Base-by-base conservation (phyloP, 2,329 filamentous ascomycete genomes). In the Aspergillus puulaauensis region DNA sequence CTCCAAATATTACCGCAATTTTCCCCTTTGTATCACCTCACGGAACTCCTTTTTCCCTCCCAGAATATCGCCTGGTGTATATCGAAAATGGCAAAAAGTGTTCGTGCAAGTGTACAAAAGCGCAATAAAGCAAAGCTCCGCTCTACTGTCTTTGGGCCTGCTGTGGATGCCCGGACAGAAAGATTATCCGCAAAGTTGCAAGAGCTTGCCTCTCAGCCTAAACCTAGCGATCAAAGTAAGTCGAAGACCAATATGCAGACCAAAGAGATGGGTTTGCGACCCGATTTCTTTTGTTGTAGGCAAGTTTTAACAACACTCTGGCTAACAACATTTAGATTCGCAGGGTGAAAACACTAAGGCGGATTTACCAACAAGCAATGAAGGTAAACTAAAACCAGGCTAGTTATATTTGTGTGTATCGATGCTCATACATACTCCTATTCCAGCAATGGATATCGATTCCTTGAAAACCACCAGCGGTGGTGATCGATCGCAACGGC, bases 151-250 rank as follows among this genome's bases (percentile, higher is more conserved):
- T 97, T 96, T 76, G 90, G 89, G 1, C 93, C 93, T 15, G 86
- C 87, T 55, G 91, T 93, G 74, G 80, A 83, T 67, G 92, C 90
- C 46, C 86, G 93, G 66, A 88, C 87, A 53, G 88, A 93, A 75
- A 88, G 93, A 64, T 85, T 97, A 37, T 91, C 91, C 40, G 89
- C 90, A 60, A 96, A 95, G 77, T 82, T 97, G 59, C 82, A 93
- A 69, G 91, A 93, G 73, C 75, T 96, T 66, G 90, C 89, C 47
- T 82, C 87, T 57, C 87, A 92, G 70, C 87, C 90, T 59, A 91
- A 90, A 73, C 87, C 90, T 50, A 74, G 75, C 55, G 73, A 79
- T 44, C 79, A 82, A 66, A 77, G 81, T 43, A 77, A 79, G 50
- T 73, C 65, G 27, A 64, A 66, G 48, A 69, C 64, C 60, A 66